phyloP scores from a whole-genome alignment of 2,329 filamentous ascomycete genomes.

The Cercospora sp. region DNA sequence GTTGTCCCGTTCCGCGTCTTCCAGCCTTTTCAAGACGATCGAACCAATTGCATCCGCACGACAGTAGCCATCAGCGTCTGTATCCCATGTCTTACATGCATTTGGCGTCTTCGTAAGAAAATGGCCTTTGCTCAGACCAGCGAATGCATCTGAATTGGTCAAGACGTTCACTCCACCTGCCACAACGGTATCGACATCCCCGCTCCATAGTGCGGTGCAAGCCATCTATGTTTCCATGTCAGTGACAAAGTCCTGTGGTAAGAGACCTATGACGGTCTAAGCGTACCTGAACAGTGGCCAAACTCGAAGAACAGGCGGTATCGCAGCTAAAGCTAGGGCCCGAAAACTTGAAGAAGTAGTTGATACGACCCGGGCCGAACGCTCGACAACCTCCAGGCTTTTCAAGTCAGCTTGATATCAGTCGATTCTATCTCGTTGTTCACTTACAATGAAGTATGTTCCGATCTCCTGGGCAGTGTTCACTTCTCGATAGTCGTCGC shows the following conservation, averaged over 20 bases:
- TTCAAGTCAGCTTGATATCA: not conserved
- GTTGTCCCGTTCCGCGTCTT: slow-evolving; percentile 39
- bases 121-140: slow-evolving; percentile 34
- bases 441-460: slow-evolving; percentile 59
- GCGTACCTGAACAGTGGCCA: slow-evolving; percentile 29
- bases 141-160: slow-evolving; percentile 13
- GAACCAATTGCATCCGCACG: slow-evolving; percentile 34
- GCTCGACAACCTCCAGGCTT: slow-evolving; percentile 60
- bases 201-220: slow-evolving; percentile 35
- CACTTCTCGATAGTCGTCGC: slow-evolving; percentile 75
- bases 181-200: slow-evolving; percentile 36
- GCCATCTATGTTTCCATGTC: slow-evolving; percentile 1
- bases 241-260: no score
- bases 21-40: slow-evolving; percentile 37
- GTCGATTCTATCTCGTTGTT: no score
- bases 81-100: slow-evolving; percentile 34
- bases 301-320: slow-evolving; percentile 37
- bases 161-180: slow-evolving; percentile 36
- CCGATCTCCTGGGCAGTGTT: slow-evolving; percentile 72
- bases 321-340: slow-evolving; percentile 35
- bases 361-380: slow-evolving; percentile 65
- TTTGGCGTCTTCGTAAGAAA: slow-evolving; percentile 29
- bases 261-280: no score
- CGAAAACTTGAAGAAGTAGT: slow-evolving; percentile 64
- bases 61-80: slow-evolving; percentile 37